A percentile compares a stretch with the other conserved stretches of the same genome.
Evolutionary conservation across 495 filamentous ascomycete genomes (phyloP).

Genomic region (Alectoria sarmentosa): DNA sequence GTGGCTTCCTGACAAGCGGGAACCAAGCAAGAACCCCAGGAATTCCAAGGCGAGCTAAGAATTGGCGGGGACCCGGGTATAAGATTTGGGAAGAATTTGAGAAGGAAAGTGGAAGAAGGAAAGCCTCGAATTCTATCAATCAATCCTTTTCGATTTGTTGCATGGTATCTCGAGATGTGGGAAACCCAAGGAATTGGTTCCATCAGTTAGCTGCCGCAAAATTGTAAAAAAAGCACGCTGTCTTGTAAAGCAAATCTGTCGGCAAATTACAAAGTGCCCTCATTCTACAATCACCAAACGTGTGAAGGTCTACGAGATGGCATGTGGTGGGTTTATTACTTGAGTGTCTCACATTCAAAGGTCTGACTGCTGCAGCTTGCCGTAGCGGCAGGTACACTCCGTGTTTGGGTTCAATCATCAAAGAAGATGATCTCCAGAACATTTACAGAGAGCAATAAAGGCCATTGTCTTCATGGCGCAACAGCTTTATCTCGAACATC

Average conservation of each 20-base stretch:
- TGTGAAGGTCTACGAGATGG: background rate
- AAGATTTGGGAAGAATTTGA: background rate
- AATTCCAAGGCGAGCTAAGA: constrained; percentile 11
- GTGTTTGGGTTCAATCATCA: no score
- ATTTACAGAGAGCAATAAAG: background rate
- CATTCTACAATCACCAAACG: background rate
- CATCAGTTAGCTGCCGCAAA: background rate
- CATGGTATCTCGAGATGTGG: constrained; percentile 4
- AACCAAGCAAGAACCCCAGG: constrained; percentile 11
- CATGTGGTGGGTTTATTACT: background rate
- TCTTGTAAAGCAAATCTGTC: background rate
- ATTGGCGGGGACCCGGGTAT: constrained; percentile 9
- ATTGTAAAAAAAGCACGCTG: background rate
- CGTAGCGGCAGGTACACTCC: constrained; percentile 15
- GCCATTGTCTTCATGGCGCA: background rate
- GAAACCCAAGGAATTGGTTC: background rate
- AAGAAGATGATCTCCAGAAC: no score
- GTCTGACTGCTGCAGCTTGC: constrained; percentile 7
- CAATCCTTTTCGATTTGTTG: background rate
- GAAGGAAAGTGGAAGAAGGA: background rate
- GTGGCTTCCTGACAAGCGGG: constrained; percentile 17
- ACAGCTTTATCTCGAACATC: background rate
- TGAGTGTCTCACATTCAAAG: background rate
- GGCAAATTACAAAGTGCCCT: background rate
- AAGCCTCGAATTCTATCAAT: background rate